Base-by-base conservation (phyloP, 2,329 filamentous ascomycete species). In the Teratosphaeriaceae sp. region DNA sequence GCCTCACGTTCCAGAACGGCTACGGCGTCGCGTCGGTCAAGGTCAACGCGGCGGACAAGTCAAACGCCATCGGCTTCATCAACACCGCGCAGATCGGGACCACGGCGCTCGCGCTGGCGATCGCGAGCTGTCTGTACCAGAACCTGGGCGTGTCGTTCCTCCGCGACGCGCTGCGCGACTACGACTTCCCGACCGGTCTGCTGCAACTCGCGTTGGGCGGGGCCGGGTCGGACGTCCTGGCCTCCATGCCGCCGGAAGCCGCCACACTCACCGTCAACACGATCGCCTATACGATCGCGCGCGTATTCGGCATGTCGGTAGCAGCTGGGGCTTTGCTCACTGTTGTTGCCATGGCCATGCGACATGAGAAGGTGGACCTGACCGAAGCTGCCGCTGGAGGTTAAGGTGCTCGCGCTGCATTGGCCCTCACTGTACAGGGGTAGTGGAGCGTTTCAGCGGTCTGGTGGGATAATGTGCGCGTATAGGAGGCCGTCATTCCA, bases 71-170 rank as follows among this genome's bases (percentile, higher is more conserved):
- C 16, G 43, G 40, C 6, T 49, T 41, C 38, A 47, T 48, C 42
- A 48, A 41, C 24, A 34, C 29, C 15, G 52, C 56, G 8, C 60
- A 62, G 39, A 43, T 57, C 12, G 57, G 57, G 3, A 48, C 45
- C 2, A 49, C 46, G 2, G 47, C 55, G 5, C 50, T 62, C 19
- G 50, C 54, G 3, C 47, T 62, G 9, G 51, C 57, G 3, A 48
- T 60, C 18, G 46, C 53, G 2, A 47, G 48, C 3, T 42, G 46
- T n/a, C 45, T 61, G 5, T 62, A 58, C 38, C 56, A 61, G 42
- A 59, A 57, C 34, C 42, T 58, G 2, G 57, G 51, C n/a, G 53
- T 50, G 35, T 5, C 18, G 6, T 18, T 21, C 15, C 34, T 33
- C n/a, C 9, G 16, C 6, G 29, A 33, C 15, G 29, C 29, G 9